Evolutionary conservation across 208 protist species (phyloP), one percentile per base, ranked within the genome.

Genomic region (Lotmaria passim): DNA sequence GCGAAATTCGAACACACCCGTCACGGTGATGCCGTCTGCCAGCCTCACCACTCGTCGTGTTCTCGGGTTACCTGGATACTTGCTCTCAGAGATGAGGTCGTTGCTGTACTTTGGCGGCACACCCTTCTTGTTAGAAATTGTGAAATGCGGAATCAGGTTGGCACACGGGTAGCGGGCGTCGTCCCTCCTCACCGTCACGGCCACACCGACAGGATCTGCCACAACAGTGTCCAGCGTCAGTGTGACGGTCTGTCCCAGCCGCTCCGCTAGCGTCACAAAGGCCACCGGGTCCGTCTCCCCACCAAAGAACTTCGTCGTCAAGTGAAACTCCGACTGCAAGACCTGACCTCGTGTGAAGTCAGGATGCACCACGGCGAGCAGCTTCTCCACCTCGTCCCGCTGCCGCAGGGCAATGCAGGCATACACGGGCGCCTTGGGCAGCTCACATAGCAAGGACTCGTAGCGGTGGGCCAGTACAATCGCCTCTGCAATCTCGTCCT

Each of bases 81-180:
- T 17, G 21, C 30, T 51, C 3, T 43, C 52, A 21, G 70, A 72
- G 34, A 89, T 52, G 26, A 90, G 79, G 31, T 75, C 77, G 57
- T 86, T 90, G 64, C 85, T 90, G 76, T 90, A 90, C 59, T 82
- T 85, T 17, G 85, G 68, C 6, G 79, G 79, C 14, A 90, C 66
- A 7, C 85, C 85, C 21, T 53, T 39, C 1, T 59, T 68, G 63
- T 82, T 87, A 0, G 75, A 73, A 23, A 90, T 67, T 43, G 85
- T 90, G 43, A 90, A 82, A 61, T 90, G 85, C 23, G 85, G 67
- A 21, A 85, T 59, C 3, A 57, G 43, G 56, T 90, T 90, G 0
- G 44, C 66, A 58, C 82, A 86, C 3, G 75, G 79, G 53, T 83
- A 90, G 59, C 60, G 63, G 7, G 69, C 56, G 46, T 78, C 52